Conservation (phyloP, 2,329 filamentous ascomycete genomes). For the Aspergillus sp. region DNA sequence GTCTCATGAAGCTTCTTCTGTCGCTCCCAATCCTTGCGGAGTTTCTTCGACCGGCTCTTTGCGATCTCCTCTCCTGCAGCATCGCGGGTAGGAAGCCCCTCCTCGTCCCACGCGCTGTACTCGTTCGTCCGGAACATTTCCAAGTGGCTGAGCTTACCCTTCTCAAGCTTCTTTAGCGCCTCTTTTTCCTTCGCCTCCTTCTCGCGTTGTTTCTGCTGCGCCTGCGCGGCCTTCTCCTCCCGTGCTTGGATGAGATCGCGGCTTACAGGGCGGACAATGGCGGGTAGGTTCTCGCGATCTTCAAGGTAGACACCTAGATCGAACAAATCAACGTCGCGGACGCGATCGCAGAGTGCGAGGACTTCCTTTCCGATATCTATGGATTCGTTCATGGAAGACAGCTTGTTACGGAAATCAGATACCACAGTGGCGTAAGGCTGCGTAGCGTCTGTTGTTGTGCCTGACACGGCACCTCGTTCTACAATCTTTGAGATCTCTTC, state of each 20-base stretch:
- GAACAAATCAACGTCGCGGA: slow-evolving; percentile 79
- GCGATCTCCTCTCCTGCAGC: slow-evolving; percentile 76
- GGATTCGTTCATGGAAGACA: slow-evolving; percentile 37
- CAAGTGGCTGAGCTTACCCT: slow-evolving; percentile 26
- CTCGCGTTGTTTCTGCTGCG: slow-evolving; percentile 48
- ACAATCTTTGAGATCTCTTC: slow-evolving; percentile 42
- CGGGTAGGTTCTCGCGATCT: slow-evolving; percentile 68
- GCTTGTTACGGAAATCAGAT: slow-evolving; percentile 41
- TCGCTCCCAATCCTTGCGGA: slow-evolving; percentile 85
- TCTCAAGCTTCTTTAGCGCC: slow-evolving; percentile 54
- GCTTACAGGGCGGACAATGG: slow-evolving; percentile 67
- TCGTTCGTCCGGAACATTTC: slow-evolving; percentile 58
- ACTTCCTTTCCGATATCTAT: slow-evolving; percentile 68
- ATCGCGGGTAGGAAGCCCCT: slow-evolving; percentile 76
- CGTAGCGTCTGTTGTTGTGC: slow-evolving; percentile 27
- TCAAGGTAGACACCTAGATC: slow-evolving; percentile 85
- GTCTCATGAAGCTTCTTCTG: slow-evolving; percentile 67
- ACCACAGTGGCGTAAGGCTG: slow-evolving; percentile 51
- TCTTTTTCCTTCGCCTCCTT: slow-evolving; percentile 49
- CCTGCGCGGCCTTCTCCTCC: slow-evolving; percentile 54
- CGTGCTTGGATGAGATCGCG: slow-evolving; percentile 56
- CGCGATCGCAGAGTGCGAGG: slow-evolving; percentile 72
- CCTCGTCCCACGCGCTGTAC: slow-evolving; percentile 77
- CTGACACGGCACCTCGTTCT: slow-evolving; percentile 24
- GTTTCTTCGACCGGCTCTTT: slow-evolving; percentile 76